Evolutionary conservation across 169 alveolate genomes (phyloP), one percentile per base, ranked within the genome.

Genomic region (Condylostoma magnum): DNA sequence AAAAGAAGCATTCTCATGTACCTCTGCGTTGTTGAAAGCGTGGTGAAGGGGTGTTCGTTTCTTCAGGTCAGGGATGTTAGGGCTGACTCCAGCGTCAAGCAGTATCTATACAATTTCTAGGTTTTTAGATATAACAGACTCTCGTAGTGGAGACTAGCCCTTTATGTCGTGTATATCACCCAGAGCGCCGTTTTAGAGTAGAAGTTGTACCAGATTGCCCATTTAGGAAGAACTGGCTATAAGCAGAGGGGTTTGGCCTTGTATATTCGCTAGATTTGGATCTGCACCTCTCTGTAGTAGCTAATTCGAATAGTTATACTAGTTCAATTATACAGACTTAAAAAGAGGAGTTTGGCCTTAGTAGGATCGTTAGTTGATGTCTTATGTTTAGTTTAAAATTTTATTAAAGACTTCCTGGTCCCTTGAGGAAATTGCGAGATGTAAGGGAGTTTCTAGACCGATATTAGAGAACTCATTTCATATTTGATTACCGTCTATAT

Each of bases 1-100:
- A 55, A 84, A 84, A 48, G 86, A 70, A 25, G 92, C 92, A 66
- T 84, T 81, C 10, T 88, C 91, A 28, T 79, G 71, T 4, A 75
- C 74, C 63, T 78, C 72, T 1, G 69, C 60, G 50, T 28, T 63
- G 66, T 84, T 84, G 34, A 84, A 52, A 20, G 88, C 77, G 36
- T 57, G 71, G 57, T 86, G 93, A 2, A 86, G 73, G 18, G 80
- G 70, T 4, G 84, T 82, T 63, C 93, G 75, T 43, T 55, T 50
- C 25, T 51, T 73, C 28, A 76, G 77, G 71, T 86, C 93, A 25
- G 65, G 33, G 10, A 63, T 70, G 33, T 80, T 77, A 2, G 83
- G 63, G 50, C 63, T 57, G 31, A 89, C 90, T 53, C 80, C 82
- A 10, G 46, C 44, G 20, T 67, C 63, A n/a, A 81, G 44, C 15